Conservation (phyloP, 148 eudicot species). For the Chenopodium suecicum region DNA sequence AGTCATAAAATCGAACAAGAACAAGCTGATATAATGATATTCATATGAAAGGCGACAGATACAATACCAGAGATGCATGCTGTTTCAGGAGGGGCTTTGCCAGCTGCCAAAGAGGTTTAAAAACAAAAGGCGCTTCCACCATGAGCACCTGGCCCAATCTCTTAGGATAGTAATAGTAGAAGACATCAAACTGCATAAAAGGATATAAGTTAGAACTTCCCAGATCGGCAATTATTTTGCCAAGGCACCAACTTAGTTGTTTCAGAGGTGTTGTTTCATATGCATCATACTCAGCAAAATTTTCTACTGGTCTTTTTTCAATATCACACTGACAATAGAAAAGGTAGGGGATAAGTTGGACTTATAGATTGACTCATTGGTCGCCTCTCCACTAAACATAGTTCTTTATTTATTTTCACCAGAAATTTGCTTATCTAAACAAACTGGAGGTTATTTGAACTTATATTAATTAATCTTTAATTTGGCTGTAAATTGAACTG, state of each 20-base stretch:
- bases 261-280: not conserved
- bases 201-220: not conserved
- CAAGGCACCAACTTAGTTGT: not conserved
- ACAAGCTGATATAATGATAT: not conserved
- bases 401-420: no score
- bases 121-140: constrained; percentile 91
- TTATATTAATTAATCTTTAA: no score
- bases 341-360: no score
- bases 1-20: not conserved
- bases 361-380: no score
- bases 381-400: no score
- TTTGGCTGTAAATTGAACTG: no score
- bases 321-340: no score
- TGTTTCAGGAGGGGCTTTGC: constrained; percentile 81
- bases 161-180: constrained; percentile 82
- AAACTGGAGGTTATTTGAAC: no score
- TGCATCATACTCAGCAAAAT: no score
- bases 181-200: constrained; percentile 82
- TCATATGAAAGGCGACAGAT: not conserved
- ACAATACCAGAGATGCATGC: constrained; percentile 74
- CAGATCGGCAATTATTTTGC: not conserved
- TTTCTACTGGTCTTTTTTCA: not conserved
- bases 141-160: constrained; percentile 77
- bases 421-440: no score
- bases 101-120: constrained; percentile 82